Conservation (phyloP, 1,284 basidiomycete genomes). For the Grifola frondosa region DNA sequence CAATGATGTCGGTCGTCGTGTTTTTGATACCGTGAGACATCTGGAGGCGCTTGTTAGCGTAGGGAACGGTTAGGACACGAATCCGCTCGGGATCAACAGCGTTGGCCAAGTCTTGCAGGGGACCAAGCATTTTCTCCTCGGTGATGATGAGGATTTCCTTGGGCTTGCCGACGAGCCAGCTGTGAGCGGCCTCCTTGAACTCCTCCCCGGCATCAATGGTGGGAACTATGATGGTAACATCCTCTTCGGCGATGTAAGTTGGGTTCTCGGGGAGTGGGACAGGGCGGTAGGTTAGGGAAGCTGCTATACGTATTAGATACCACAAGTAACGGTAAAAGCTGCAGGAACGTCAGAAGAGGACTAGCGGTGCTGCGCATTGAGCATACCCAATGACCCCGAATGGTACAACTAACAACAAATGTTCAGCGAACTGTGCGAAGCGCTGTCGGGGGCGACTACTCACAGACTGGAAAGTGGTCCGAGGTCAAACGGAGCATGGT, state of each 20-base stretch:
- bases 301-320: slow-evolving; percentile 82
- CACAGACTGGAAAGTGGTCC: slow-evolving; percentile 43
- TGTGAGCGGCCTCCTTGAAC: slow-evolving; percentile 89
- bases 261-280: slow-evolving; percentile 86
- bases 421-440: slow-evolving; percentile 5
- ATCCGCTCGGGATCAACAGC: slow-evolving; percentile 82
- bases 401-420: slow-evolving; percentile 65
- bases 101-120: slow-evolving; percentile 84
- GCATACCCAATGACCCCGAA: slow-evolving; percentile 88
- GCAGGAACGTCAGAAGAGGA: slow-evolving; percentile 11
- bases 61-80: slow-evolving; percentile 86
- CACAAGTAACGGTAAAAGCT: slow-evolving; percentile 89
- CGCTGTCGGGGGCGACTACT: slow-evolving; percentile 20
- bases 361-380: background rate
- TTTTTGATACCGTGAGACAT: slow-evolving; percentile 91
- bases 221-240: slow-evolving; percentile 93
- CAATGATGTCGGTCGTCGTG: slow-evolving; percentile 88
- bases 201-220: slow-evolving; percentile 94
- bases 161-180: slow-evolving; percentile 87
- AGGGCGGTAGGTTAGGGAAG: slow-evolving; percentile 76
- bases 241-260: slow-evolving; percentile 84
- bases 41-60: slow-evolving; percentile 90
- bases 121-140: slow-evolving; percentile 85
- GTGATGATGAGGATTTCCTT: slow-evolving; percentile 94
- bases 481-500: slow-evolving; percentile 41